Evolutionary conservation across 73 alveolate genomes (phyloP), one percentile per base, ranked within the genome.

Genomic region (Paramecium primaurelia): DNA sequence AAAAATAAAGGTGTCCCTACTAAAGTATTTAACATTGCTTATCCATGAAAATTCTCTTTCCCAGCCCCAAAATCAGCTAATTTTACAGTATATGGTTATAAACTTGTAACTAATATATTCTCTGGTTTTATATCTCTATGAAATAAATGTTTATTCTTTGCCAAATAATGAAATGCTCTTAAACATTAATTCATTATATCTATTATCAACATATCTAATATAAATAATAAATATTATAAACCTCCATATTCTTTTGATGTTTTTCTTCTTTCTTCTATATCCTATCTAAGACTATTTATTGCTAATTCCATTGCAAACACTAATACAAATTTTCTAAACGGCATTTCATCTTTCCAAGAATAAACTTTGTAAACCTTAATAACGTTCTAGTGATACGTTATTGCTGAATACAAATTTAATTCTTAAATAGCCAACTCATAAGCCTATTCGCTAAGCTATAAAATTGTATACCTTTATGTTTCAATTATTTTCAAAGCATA

Each of bases 1-100:
- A 80, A 36, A 42, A 80, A 80, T 80, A 80, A 42, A 9, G 91
- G 91, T 20, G 91, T 80, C n/a, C 91, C 91, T n/a, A 80, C 91
- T 20, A 80, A 80, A 9, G 91, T 80, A 80, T 80, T 80, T 8
- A 45, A 64, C 75, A 44, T 80, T 44, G 40, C 77, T 14, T 80
- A 26, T 44, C 49, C 91, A 80, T 49, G 20, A 34, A 80, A 32
- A 25, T 42, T 80, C 16, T 80, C 91, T 16, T 80, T 80, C 6
- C 91, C 91, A 45, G 91, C 91, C 8, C 91, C 91, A 28, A 80
- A 47, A 80, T 80, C 91, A 6, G 58, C 91, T 44, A 80, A 10
- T 49, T 80, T 80, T 28, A 80, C 30, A 10, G 91, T 80, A 8
- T n/a, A 80, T 18, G 91, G 91, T 26, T 6, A 8, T 32, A 11